phyloP scores from a whole-genome alignment of 78 protist genomes.

The Cavenderia fasciculata region DNA sequence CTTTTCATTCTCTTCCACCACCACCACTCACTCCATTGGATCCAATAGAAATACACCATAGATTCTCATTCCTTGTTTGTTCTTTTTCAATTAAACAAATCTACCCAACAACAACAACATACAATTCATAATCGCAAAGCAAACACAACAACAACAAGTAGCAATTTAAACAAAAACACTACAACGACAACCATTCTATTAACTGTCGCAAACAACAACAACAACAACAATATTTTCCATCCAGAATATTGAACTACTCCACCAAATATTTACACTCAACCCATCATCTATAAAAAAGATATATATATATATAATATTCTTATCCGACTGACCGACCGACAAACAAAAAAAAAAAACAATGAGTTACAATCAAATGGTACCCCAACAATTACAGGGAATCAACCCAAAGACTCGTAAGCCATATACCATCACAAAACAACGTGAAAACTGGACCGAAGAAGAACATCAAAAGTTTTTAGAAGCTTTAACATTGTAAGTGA shows the following conservation, averaged over 20 bases:
- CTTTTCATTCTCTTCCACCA: too few species aligned
- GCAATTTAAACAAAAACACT: not conserved
- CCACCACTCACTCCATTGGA: too few species aligned
- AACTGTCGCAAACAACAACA: not conserved
- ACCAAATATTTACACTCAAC: too few species aligned
- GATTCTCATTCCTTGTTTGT: too few species aligned
- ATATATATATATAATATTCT: too few species aligned
- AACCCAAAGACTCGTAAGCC: conserved; percentile 72
- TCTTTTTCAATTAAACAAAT: too few species aligned
- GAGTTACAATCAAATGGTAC: conserved; percentile 21
- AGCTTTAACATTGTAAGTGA: conserved; percentile 63
- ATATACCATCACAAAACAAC: conserved; percentile 82
- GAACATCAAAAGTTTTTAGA: conserved; percentile 83
- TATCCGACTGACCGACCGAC: too few species aligned
- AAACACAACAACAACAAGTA: conserved; percentile 1
- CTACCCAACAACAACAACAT: too few species aligned
- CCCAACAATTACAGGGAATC: conserved; percentile 4
- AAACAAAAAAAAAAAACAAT: not conserved
- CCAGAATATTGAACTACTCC: too few species aligned
- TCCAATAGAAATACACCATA: too few species aligned
- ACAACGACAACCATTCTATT: too few species aligned
- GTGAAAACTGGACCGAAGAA: conserved; percentile 86
- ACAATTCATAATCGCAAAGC: conserved; percentile 15
- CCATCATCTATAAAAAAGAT: too few species aligned
- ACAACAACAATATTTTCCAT: not conserved